A percentile compares a stretch with the other conserved stretches of the same genome.
Evolutionary conservation across 768 basidiomycete species (phyloP).

Genomic region (Kwoniella europaea): DNA sequence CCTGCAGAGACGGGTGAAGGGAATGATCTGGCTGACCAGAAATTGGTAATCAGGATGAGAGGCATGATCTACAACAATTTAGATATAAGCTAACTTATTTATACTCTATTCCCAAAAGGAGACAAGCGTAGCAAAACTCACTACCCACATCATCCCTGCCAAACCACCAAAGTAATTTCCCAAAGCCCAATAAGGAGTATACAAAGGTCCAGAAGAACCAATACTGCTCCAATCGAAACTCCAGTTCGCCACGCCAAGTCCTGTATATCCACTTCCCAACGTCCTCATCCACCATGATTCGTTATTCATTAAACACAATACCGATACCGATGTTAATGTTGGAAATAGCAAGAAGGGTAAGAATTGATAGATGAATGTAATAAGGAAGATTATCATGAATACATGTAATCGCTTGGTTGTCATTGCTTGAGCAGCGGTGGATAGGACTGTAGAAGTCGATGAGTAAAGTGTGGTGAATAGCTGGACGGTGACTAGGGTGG

Average conservation of each 20-base stretch:
- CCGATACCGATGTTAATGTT: conserved; percentile 54
- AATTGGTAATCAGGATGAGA: conserved; percentile 51
- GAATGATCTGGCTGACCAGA: conserved; percentile 56
- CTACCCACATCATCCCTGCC: conserved; percentile 55
- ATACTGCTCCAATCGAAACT: conserved; percentile 58
- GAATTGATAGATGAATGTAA: conserved; percentile 50
- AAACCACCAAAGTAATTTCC: conserved; percentile 57
- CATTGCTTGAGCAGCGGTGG: conserved; percentile 20
- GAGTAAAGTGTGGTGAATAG: conserved; percentile 58
- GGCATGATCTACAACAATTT: conserved; percentile 39
- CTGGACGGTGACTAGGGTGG: conserved; percentile 54
- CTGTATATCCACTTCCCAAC: conserved; percentile 56
- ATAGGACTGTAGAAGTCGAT: conserved; percentile 26
- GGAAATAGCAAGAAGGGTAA: conserved; percentile 57
- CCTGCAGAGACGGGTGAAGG: conserved; percentile 54
- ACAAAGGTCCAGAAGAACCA: conserved; percentile 55
- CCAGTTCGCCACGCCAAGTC: conserved; percentile 55
- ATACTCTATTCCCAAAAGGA: too few species aligned
- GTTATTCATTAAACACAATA: conserved; percentile 55
- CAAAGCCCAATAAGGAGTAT: conserved; percentile 58
- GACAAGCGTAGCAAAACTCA: conserved; percentile 24
- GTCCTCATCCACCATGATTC: conserved; percentile 48
- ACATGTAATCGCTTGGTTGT: conserved; percentile 38
- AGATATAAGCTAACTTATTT: too few species aligned
- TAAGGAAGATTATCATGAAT: conserved; percentile 43